Base-by-base conservation (phyloP, 495 filamentous ascomycete species). In the Penicillium flavigenum region DNA sequence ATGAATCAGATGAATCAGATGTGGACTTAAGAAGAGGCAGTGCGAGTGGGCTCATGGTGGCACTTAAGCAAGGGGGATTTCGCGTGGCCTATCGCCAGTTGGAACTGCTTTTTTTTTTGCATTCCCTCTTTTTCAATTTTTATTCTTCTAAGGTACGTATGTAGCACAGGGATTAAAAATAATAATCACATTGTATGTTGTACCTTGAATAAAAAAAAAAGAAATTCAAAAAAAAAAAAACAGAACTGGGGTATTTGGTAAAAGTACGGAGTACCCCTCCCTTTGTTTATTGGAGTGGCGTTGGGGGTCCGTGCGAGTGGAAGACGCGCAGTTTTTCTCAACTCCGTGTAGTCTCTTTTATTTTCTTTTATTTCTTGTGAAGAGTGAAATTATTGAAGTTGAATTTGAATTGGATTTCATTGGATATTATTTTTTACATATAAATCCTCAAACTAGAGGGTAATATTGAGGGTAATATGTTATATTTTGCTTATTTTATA, bases 1-100 rank as follows among this genome's bases (percentile, higher is more conserved):
- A 46, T 54, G 29, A 22, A 44, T 54, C 52, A 47, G 51, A 46
- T 54, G 29, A 22, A 44, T 54, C 52, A 54, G 42, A 54, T 54
- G 10, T 19, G 51, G 22, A 41, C n/a, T 44, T 32, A 1, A 34
- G 22, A 50, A 34, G 22, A 50, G 47, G 47, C 47, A n/a, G 19
- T 38, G 31, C 14, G 31, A 51, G 32, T 38, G 47, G 47, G 47
- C 26, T 44, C 24, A 44, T 17, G 27, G 36, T 17, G 34, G 27
- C 41, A 46, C 29, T 45, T 6, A 54, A 17, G 52, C 43, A 54
- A 54, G 52, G 51, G 52, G 27, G 27, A 44, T 43, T 54, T 54
- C 52, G 52, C 52, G 52, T 54, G 52, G 52, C 32, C 42, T 27
- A 50, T 50, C 17, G 27, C 29, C 17, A 24, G 17, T 24, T 16